These are phyloP conservation scores for Saccharomyces cerevisiae DNA, from an alignment of 805 yeast species.

Conservation along the genomic window DNA sequence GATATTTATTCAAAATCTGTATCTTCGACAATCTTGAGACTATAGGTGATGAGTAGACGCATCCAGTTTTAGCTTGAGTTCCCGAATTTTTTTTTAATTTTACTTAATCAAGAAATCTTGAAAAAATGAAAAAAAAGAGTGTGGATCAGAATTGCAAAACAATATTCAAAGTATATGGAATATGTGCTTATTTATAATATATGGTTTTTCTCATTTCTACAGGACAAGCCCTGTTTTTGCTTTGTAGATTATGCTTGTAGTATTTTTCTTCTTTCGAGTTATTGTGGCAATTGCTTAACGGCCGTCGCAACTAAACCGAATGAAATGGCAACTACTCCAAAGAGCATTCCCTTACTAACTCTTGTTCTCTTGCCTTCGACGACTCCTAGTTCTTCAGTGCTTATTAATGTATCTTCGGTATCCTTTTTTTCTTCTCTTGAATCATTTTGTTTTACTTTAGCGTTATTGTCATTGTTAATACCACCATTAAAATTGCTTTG, in stretches of 20 bases:
- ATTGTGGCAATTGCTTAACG: background rate
- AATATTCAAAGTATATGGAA: background rate
- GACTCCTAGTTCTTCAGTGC: background rate
- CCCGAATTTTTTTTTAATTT: background rate
- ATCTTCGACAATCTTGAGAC: background rate
- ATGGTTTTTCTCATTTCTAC: background rate
- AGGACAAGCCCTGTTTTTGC: background rate
- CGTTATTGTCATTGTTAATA: background rate
- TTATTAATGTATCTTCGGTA: background rate
- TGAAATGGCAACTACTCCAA: background rate
- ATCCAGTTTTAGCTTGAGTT: background rate
- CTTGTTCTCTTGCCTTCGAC: background rate
- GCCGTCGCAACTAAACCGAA: background rate
- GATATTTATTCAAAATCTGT: background rate
- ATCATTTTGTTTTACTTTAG: background rate
- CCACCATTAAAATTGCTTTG: slow-evolving; percentile 2
- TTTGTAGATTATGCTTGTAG: background rate
- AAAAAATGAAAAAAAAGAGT: background rate
- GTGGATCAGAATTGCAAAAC: background rate
- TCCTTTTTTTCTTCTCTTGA: background rate
- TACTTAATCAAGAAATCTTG: background rate
- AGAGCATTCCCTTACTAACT: background rate
- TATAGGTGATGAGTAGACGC: background rate
- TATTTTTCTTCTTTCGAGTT: background rate
- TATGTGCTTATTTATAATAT: background rate